These are phyloP conservation scores for Colletotrichum shisoi DNA, from an alignment of 2,329 filamentous ascomycete species.

Conservation along the genomic window DNA sequence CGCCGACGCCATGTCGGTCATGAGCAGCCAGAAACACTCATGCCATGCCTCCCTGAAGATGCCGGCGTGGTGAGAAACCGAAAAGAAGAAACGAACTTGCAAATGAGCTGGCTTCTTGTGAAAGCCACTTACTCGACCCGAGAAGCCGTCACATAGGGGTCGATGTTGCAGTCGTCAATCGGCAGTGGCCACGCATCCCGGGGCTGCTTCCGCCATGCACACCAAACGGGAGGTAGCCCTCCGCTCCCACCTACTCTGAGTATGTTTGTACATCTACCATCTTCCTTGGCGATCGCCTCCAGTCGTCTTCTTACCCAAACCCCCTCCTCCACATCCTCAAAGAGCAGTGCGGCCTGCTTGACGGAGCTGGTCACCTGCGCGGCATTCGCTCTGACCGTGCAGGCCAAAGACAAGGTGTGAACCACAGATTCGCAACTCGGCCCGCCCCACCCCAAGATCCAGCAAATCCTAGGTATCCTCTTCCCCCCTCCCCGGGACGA, in stretches of 20 bases:
- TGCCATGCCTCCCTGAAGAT: not conserved
- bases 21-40: not conserved
- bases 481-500: not conserved
- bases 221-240: slow-evolving; percentile 19
- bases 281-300: not conserved
- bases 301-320: not conserved
- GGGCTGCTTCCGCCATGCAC: not conserved
- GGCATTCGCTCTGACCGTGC: not conserved
- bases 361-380: not conserved
- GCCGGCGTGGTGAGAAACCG: not conserved
- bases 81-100: not conserved
- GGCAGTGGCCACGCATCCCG: slow-evolving; percentile 2
- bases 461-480: not conserved
- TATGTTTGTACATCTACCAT: not conserved
- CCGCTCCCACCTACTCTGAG: slow-evolving; percentile 5
- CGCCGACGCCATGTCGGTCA: not conserved
- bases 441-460: not conserved
- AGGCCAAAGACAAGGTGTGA: not conserved
- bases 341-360: not conserved
- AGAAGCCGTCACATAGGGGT: slow-evolving; percentile 22
- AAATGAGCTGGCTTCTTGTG: not conserved
- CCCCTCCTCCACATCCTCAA: too few species aligned
- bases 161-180: slow-evolving; percentile 33
- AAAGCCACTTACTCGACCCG: not conserved
- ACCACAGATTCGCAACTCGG: too few species aligned